phyloP scores from a whole-genome alignment of 768 basidiomycete species.

The Mycena olivaceomarginata region DNA sequence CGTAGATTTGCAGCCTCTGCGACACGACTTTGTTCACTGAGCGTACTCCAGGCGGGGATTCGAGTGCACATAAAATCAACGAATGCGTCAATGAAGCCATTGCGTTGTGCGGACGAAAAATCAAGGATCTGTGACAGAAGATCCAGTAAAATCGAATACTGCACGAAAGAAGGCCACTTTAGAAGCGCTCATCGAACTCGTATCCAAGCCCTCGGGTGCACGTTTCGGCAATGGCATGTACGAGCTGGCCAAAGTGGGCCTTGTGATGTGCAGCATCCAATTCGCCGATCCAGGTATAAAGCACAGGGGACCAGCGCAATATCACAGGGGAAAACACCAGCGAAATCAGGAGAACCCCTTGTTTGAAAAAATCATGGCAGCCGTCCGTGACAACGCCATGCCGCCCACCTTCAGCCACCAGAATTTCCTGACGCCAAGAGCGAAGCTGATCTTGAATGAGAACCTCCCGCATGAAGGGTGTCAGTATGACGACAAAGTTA shows the following conservation, averaged over 20 bases:
- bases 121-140: constrained; percentile 13
- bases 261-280: constrained; percentile 24
- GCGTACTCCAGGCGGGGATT: constrained; percentile 22
- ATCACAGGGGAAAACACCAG: constrained; percentile 19
- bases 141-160: background rate
- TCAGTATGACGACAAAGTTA: constrained; percentile 6
- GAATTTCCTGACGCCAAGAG: background rate
- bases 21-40: background rate
- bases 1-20: background rate
- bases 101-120: constrained; percentile 28
- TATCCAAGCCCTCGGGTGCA: constrained; percentile 7
- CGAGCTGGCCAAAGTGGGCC: constrained; percentile 26
- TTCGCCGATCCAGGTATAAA: constrained; percentile 24
- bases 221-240: constrained; percentile 5
- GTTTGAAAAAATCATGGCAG: constrained; percentile 13
- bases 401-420: too few species aligned
- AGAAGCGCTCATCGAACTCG: constrained; percentile 10
- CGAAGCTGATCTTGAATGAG: constrained; percentile 6
- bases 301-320: background rate
- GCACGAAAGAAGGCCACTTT: background rate
- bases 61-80: constrained; percentile 13
- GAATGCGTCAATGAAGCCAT: constrained; percentile 19
- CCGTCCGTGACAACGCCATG: constrained; percentile 24
- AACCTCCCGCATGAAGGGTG: constrained; percentile 28
- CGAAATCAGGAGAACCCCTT: constrained; percentile 23